Percentiles rank a stretch among this genome's conserved stretches.
phyloP scores from a whole-genome alignment of 2,329 filamentous ascomycete genomes.

The Fusarium miscanthi region DNA sequence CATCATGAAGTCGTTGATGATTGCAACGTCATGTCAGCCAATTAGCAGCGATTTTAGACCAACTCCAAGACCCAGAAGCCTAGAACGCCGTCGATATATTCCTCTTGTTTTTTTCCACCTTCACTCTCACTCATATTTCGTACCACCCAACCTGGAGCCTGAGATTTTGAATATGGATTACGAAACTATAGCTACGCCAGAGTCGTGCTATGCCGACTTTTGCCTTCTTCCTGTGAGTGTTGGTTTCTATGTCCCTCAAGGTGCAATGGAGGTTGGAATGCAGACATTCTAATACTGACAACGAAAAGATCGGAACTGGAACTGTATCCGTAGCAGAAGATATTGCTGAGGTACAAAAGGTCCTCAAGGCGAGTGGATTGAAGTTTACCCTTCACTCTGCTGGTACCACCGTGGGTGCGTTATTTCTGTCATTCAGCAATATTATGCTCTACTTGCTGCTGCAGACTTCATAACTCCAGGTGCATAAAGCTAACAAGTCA shows the following conservation, averaged over 20 bases:
- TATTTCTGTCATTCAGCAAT: constrained; percentile 12
- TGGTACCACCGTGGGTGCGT: constrained; percentile 88
- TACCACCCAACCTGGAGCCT: background rate
- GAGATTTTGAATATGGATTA: constrained; percentile 55
- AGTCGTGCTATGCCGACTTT: constrained; percentile 86
- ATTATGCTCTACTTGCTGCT: background rate
- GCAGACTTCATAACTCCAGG: background rate
- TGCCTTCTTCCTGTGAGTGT: constrained; percentile 82
- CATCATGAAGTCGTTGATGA: constrained; percentile 31
- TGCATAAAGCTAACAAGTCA: background rate
- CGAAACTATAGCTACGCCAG: constrained; percentile 70
- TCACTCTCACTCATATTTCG: background rate
- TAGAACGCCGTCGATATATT: background rate
- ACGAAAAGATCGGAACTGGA: constrained; percentile 78
- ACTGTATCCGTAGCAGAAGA: constrained; percentile 81
- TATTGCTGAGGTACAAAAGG: constrained; percentile 86
- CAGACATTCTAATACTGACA: constrained; percentile 8
- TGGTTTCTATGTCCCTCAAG: background rate
- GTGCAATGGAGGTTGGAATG: background rate
- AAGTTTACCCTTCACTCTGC: constrained; percentile 92
- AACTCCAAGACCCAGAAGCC: constrained; percentile 6
- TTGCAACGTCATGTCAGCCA: constrained; percentile 29
- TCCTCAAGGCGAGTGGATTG: constrained; percentile 83
- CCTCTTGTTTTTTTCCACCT: background rate
- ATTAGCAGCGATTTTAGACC: constrained; percentile 22